These are phyloP conservation scores for Ganoderma resinaceum DNA, from an alignment of 1,284 basidiomycete species.

Conservation along the genomic window DNA sequence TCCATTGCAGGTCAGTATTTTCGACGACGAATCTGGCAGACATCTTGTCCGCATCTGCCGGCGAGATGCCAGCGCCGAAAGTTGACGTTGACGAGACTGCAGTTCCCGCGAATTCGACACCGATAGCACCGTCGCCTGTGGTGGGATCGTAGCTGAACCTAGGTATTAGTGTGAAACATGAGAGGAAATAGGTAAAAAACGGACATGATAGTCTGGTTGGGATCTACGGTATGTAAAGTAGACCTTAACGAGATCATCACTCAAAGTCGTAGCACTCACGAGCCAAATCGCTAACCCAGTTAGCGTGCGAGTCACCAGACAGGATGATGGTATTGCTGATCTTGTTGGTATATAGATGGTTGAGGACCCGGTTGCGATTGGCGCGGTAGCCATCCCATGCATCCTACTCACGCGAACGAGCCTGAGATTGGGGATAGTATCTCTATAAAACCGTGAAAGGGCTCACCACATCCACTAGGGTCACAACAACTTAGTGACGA, in stretches of 20 bases:
- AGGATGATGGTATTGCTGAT: slow-evolving; percentile 68
- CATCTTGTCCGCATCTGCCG: slow-evolving; percentile 49
- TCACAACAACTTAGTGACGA: neutral
- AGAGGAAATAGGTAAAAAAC: slow-evolving; percentile 21
- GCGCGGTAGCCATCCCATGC: slow-evolving; percentile 72
- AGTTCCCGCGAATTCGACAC: slow-evolving; percentile 74
- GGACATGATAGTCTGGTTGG: slow-evolving; percentile 56
- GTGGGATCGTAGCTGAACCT: slow-evolving; percentile 55
- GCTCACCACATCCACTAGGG: slow-evolving; percentile 35
- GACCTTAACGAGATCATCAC: neutral
- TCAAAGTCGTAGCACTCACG: slow-evolving; percentile 44
- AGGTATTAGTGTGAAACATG: neutral
- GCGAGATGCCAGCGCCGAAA: slow-evolving; percentile 54
- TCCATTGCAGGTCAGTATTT: slow-evolving; percentile 68
- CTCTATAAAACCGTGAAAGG: neutral
- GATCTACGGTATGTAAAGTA: slow-evolving; percentile 41
- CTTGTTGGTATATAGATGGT: slow-evolving; percentile 57
- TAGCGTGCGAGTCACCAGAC: slow-evolving; percentile 71
- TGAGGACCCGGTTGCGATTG: slow-evolving; percentile 61
- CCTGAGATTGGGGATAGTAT: neutral
- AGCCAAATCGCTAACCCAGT: slow-evolving; percentile 65
- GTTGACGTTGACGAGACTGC: slow-evolving; percentile 63
- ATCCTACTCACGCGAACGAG: slow-evolving; percentile 44
- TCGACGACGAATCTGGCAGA: slow-evolving; percentile 45
- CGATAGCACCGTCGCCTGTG: slow-evolving; percentile 62